Base-by-base conservation (phyloP, 2,329 filamentous ascomycete genomes). In the Pseudopithomyces maydicus region DNA sequence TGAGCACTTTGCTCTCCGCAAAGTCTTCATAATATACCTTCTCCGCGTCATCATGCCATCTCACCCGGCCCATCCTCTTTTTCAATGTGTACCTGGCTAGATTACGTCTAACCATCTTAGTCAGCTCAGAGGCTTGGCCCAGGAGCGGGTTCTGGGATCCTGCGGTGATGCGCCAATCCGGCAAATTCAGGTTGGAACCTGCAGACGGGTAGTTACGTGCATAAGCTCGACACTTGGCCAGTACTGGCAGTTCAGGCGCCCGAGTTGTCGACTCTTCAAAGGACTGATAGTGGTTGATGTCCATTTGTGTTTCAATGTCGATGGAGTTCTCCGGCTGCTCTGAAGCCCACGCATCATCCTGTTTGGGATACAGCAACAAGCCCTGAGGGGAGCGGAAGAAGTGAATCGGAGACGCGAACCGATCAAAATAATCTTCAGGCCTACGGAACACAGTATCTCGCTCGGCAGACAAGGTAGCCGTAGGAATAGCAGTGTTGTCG, bases 381-480 rank as follows among this genome's bases (percentile, higher is more conserved):
- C 64, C 69, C 36, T 70, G 68, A 6, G 80, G 72, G 1, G 80
- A 80, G 47, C 81, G 79, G 57, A 84, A 82, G 69, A 82, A 82
- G 42, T 81, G 75, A 2, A 80, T 71, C 3, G 81, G 80, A 6
- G 80, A 82, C 1, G 79, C 80, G 61, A 83, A 83, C 3, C 79
- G 77, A 62, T 83, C 81, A 54, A 81, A 81, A 56, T 75, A 81
- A 50, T 78, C 67, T 39, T 77, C 75, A 11, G 76, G 71, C 43
- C 72, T 76, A 10, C 65, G 61, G 63, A 84, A 84, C 1, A 81
- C 60, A 1, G 63, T 48, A 15, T 72, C 65, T 48, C 80, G 71
- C 22, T 77, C 66, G 17, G 61, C 62, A 17, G 71, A 63, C 11
- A 80, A 59, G 7, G 65, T 66, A 26, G 64, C 38, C 0, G 66